Base-by-base conservation (phyloP, 1,284 basidiomycete genomes). In the Malassezia vespertilionis region DNA sequence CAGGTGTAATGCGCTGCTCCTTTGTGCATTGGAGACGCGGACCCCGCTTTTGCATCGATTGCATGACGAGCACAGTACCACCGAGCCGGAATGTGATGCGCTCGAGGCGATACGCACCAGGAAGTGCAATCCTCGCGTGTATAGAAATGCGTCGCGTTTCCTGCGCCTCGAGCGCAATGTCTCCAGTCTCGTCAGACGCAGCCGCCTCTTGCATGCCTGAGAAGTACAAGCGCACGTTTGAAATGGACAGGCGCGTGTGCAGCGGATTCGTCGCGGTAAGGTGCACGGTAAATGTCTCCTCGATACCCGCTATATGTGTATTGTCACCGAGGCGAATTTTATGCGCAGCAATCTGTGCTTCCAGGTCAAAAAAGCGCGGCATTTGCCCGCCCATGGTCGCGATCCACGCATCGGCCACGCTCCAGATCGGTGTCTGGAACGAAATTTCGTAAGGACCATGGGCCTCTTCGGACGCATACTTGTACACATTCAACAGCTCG, bases 401-500 rank as follows among this genome's bases (percentile, higher is more conserved):
- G 36, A 20, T 34, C 46, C 18, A 35, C 17, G 33, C 32, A 7
- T 7, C 26, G 2, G 18, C 22, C 15, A 24, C 24, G 9, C 27
- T 21, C n/a, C 34, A 41, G 4, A 47, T 6, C 9, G 44, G 44
- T 7, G 10, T 30, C n/a, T 34, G 37, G 7, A 52, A 33, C 22
- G 17, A 9, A 4, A 47, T 22, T 2, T 10, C 21, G 7, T 7
- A 20, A 21, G 38, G 22, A 8, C 32, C 28, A 12, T 44, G 32
- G 12, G 30, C 43, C 2, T 51, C 34, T 2, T 33, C 32, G 3
- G 41, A 53, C 2, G 63, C 55, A 27, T 57, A 72, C 55, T 73
- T 72, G 60, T 74, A 76, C 3, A 76, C 75, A 12, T 74, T 59
- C 5, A 63, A 60, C 32, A 78, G 67, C 45, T 75, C 75, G 33